Conservation (phyloP, 139 green algal genomes). For the Trebouxia sp. region DNA sequence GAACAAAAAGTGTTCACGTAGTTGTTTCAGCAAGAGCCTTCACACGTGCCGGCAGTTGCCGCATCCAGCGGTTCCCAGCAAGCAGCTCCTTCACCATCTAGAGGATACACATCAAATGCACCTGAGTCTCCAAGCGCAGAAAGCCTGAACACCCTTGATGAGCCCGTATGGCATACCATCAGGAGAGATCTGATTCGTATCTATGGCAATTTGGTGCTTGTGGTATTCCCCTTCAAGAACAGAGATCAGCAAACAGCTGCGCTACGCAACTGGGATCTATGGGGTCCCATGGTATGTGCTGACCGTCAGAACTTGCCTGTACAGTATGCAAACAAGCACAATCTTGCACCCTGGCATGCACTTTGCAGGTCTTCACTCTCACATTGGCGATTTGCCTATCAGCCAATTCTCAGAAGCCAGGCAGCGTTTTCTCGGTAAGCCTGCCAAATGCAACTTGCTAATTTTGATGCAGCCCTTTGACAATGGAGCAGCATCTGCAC, state of each 20-base stretch:
- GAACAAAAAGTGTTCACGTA: background rate
- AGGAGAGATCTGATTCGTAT: constrained; percentile 90
- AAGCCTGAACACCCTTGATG: constrained; percentile 84
- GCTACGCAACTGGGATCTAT: constrained; percentile 97
- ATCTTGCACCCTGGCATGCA: background rate
- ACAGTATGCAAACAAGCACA: background rate
- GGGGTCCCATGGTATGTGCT: constrained; percentile 93
- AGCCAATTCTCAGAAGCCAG: constrained; percentile 58
- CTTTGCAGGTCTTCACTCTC: constrained; percentile 80
- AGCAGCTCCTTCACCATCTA: background rate
- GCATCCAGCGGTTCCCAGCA: background rate
- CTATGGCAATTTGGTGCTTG: constrained; percentile 77
- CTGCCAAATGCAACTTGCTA: no score
- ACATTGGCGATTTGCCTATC: constrained; percentile 76
- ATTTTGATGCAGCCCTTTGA: no score
- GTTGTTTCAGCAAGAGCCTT: constrained; percentile 29
- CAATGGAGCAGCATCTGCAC: background rate
- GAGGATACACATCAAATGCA: background rate
- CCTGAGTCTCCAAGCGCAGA: constrained; percentile 12
- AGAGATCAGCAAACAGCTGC: constrained; percentile 68
- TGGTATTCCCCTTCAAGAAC: constrained; percentile 84
- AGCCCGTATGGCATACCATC: constrained; percentile 87
- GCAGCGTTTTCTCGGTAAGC: constrained; percentile 76
- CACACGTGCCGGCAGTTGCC: constrained; percentile 22
- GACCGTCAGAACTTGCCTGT: background rate